Evolutionary conservation across 768 basidiomycete species (phyloP).

Genomic region (Chalciporus pseudorubinellus): DNA sequence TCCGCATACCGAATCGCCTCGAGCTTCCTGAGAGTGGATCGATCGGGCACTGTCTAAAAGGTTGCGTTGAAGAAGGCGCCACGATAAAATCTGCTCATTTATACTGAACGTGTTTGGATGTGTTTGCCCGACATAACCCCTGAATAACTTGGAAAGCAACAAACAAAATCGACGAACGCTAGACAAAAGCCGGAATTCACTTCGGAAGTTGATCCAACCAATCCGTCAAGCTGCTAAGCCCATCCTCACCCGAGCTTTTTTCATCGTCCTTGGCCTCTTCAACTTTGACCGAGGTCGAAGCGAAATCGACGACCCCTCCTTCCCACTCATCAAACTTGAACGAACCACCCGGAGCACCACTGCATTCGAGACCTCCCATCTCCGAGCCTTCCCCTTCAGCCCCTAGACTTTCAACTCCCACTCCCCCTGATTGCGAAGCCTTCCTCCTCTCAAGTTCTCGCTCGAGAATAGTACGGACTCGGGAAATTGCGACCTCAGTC

Average conservation of each 20-base stretch:
- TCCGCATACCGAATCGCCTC: constrained; percentile 74
- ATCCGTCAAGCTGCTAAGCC: constrained; percentile 42
- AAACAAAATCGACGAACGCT: no score
- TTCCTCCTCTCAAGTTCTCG: constrained; percentile 82
- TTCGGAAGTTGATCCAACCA: constrained; percentile 48
- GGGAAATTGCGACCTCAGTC: constrained; percentile 56
- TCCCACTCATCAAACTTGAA: constrained; percentile 85
- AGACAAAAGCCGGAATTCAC: constrained; percentile 8
- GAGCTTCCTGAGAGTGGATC: constrained; percentile 41
- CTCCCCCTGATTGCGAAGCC: constrained; percentile 57
- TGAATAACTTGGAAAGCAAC: background rate
- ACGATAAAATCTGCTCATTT: constrained; percentile 6
- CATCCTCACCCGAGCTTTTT: constrained; percentile 36
- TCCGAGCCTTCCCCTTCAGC: constrained; percentile 63
- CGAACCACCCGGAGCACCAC: constrained; percentile 44
- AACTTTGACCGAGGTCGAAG: constrained; percentile 53
- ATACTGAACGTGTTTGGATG: constrained; percentile 25
- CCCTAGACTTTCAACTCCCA: constrained; percentile 73
- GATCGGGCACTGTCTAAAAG: constrained; percentile 75
- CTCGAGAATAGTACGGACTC: constrained; percentile 76
- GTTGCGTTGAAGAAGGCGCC: constrained; percentile 42
- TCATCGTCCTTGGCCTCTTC: constrained; percentile 35
- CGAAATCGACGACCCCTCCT: constrained; percentile 71
- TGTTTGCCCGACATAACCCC: constrained; percentile 16
- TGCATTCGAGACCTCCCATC: constrained; percentile 74